Evolutionary conservation across 2,329 filamentous ascomycete genomes (phyloP), one percentile per base, ranked within the genome.

Genomic region (Ophiostoma populinum): DNA sequence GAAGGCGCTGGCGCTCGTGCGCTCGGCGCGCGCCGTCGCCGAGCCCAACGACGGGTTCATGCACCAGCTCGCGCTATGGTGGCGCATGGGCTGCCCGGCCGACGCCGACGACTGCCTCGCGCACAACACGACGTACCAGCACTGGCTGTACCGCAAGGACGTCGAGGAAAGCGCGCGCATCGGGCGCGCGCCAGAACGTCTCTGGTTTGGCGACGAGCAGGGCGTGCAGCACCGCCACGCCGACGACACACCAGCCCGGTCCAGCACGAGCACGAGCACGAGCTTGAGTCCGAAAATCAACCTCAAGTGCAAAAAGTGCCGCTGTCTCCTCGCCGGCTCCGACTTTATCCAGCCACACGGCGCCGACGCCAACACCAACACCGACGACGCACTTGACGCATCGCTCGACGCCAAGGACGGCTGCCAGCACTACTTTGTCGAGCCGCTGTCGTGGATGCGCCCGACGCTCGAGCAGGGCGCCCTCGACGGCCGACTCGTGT

Each of bases 371-470:
- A 7, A 22, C n/a, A 35, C 39, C 16, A n/a, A 19, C 5, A 11
- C n/a, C 32, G 9, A 24, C 15, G n/a, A 10, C n/a, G n/a, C n/a
- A n/a, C n/a, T n/a, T n/a, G n/a, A n/a, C n/a, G n/a, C n/a, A n/a
- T n/a, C n/a, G n/a, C n/a, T n/a, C n/a, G n/a, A n/a, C 32, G 19
- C 19, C 20, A 32, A 40, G 7, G 29, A n/a, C 6, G 21, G 48
- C 21, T 98, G 90, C 49, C 77, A 79, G 15, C 87, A 95, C 54
- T 71, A 86, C 52, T 95, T 94, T 55, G 57, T 95, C 43, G 85
- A 95, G 49, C 83, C 90, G 1, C 62, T 98, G 22, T 81, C 81
- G 11, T 98, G 90, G 90, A 98, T 98, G 90, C 74, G 80, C 6
- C 62, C 75, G 1, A 75, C 77, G 47, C 70, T 98, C 3, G 80